phyloP scores from a whole-genome alignment of 2,329 filamentous ascomycete genomes.

The Arthrocladium fulminans region DNA sequence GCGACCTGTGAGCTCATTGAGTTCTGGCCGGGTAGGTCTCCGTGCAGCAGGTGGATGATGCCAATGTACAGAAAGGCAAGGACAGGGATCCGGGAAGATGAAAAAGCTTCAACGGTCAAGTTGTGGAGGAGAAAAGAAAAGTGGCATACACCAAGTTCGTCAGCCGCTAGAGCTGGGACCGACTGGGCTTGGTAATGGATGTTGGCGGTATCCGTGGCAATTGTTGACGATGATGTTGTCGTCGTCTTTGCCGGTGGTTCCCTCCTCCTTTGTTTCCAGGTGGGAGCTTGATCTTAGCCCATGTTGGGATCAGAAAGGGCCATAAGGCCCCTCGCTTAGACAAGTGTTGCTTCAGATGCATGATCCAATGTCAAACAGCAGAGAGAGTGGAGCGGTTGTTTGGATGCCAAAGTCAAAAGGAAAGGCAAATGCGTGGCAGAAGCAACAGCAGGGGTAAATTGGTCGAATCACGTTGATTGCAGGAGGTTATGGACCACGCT shows the following conservation, averaged over 20 bases:
- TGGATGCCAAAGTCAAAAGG: too few relatives aligned
- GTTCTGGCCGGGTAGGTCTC: not conserved
- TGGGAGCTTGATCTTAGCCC: not conserved
- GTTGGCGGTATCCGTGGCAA: not conserved
- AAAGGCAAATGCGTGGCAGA: constrained; percentile 1
- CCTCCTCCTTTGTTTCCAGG: not conserved
- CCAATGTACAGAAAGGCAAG: constrained; percentile 5
- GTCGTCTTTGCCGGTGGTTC: constrained; percentile 1
- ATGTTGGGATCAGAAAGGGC: not conserved
- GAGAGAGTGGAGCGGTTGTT: not conserved
- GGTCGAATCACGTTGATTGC: constrained; percentile 3
- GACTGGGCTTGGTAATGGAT: not conserved
- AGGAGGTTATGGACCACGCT: not conserved
- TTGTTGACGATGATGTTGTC: not conserved
- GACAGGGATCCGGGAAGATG: constrained; percentile 8
- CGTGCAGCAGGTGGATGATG: constrained; percentile 1
- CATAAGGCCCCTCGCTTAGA: not conserved
- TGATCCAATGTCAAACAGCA: not conserved
- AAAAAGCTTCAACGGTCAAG: constrained; percentile 21
- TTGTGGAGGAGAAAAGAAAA: constrained; percentile 3
- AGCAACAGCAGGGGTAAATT: not conserved
- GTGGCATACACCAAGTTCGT: constrained; percentile 16
- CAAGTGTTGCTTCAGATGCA: not conserved
- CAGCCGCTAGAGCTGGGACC: constrained; percentile 13
- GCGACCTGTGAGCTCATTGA: constrained; percentile 7